phyloP scores from a whole-genome alignment of 257 asterid genomes.

The Paraleonurus japonicus region DNA sequence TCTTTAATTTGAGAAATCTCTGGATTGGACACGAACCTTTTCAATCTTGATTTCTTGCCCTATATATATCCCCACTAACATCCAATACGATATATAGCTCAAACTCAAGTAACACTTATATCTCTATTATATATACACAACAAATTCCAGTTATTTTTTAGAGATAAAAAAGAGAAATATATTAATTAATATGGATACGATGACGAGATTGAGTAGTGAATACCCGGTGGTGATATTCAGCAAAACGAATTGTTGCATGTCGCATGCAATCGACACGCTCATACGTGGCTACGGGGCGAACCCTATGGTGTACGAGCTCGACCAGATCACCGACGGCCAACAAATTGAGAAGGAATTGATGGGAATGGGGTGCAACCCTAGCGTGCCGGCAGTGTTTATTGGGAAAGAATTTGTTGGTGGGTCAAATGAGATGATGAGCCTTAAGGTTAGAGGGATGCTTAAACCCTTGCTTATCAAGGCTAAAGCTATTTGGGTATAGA shows the following conservation, averaged over 20 bases:
- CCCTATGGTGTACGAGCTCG: constrained; percentile 46
- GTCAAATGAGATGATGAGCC: constrained; percentile 62
- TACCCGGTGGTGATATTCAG: constrained; percentile 63
- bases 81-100: neutral
- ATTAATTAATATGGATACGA: constrained; percentile 33
- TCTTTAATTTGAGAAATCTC: no score
- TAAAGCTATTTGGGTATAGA: constrained; percentile 58
- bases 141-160: neutral
- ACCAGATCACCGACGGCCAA: constrained; percentile 34
- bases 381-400: constrained; percentile 62
- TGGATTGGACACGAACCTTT: no score
- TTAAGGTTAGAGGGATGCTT: constrained; percentile 46
- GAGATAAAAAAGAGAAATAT: neutral
- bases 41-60: neutral
- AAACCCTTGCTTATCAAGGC: constrained; percentile 56
- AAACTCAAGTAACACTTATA: neutral
- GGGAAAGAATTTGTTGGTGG: constrained; percentile 59
- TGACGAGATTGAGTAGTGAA: constrained; percentile 41
- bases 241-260: constrained; percentile 58
- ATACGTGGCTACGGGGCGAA: constrained; percentile 60
- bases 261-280: constrained; percentile 40
- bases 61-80: constrained; percentile 21
- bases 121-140: neutral
- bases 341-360: constrained; percentile 50
- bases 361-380: constrained; percentile 50